Base-by-base conservation (phyloP, 495 filamentous ascomycete species). In the Lasiosphaeris hirsuta region DNA sequence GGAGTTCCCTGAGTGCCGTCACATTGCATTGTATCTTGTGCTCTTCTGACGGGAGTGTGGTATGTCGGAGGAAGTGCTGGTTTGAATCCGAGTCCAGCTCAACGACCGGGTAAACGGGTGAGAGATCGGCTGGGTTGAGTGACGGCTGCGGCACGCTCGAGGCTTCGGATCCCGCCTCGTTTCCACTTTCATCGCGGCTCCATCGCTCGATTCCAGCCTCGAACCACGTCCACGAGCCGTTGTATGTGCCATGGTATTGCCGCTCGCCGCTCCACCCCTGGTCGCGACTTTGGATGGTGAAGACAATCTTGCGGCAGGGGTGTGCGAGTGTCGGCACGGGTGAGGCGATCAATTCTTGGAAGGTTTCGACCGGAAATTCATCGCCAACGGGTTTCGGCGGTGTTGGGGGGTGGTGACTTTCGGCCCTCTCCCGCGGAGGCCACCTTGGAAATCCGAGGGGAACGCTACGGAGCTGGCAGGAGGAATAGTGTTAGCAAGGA, bases 181-280 rank as follows among this genome's bases (percentile, higher is more conserved):
- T 41, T 13, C 18, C 37, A 9, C 33, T 33, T 14, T 19, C 18
- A 18, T 49, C 6, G 3, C 18, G 37, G 18, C 72, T 68, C 43
- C 79, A 72, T 11, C 75, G 70, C 46, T 83, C 80, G 14, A 80
- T 58, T 0, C 85, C 84, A 4, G 75, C 79, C 43, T 89, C 87
- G 61, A 90, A 90, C 87, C 87, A 92, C 0, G 86, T 89, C 66
- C 71, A 88, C 0, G 85, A 86, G 11, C 63, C 69, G 4, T 69
- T 54, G 61, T 82, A 89, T n/a, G 77, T 81, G 40, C 78, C 69
- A 5, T 71, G 64, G 35, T 72, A 59, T 1, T 47, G 17, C 4
- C 23, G 14, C 0, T 69, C 61, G 4, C 74, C 70, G 41, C 77
- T 77, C 73, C 75, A 86, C 2, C 88, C 89, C 63, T 92, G 89